Evolutionary conservation across 805 yeast genomes (phyloP), one percentile per base, ranked within the genome.

Genomic region (Candida awuae): DNA sequence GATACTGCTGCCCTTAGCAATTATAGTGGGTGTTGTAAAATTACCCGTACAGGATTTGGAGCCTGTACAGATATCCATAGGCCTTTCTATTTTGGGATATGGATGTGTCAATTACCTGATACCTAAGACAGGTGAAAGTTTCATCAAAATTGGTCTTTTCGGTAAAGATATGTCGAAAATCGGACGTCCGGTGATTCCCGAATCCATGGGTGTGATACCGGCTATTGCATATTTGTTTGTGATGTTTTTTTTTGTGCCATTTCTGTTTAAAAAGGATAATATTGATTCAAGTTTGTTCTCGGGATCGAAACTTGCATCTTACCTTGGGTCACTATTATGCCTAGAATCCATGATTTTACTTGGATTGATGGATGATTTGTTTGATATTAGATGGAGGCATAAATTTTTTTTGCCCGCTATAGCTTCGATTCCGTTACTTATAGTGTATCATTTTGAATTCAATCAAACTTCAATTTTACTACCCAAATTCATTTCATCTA

Each of bases 351-450:
- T 92, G 58, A 70, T 87, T 13, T 64, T 92, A 31, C 66, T 92
- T 32, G 98, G 98, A 0, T 69, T 92, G 22, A 82, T 94, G 34
- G 98, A 92, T 60, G 98, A 92, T 64, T 68, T 92, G 51, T 92
- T 92, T 55, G 99, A 92, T 60, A 77, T 92, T 46, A 73, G 95
- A 50, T 92, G 99, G 99, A 71, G 99, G 55, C 95, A 92, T 65
- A 92, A 92, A 67, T 86, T 92, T 63, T 86, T 92, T 53, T 57
- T 92, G 48, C 99, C 99, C 0, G 95, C 95, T 0, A 76, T 92
- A 39, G 96, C 96, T 0, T 80, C 95, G 2, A 77, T 92, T 32
- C 99, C 99, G 5, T 67, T 92, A 50, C 68, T 92, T 42, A 74
- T 90, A 14, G 95, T 92, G 3, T 92, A 92, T 61, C 87, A 84